Evolutionary conservation across 73 alveolate genomes (phyloP).

Genomic region (Blepharisma stoltei): DNA sequence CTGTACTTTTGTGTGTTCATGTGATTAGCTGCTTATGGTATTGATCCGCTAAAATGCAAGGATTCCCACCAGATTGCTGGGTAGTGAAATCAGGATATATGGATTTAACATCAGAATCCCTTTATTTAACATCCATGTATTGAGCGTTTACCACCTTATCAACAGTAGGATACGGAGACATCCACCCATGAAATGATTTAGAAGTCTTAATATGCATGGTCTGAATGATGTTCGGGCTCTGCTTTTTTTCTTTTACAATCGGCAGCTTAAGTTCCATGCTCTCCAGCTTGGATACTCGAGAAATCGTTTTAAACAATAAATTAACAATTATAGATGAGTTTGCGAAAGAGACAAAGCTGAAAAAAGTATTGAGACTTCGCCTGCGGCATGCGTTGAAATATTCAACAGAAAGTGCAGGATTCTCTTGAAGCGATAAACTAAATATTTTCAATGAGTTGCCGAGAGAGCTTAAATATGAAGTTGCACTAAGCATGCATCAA

Average conservation of each 20-base stretch:
- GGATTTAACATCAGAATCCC: slow-evolving; percentile 40
- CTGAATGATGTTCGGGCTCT: slow-evolving; percentile 70
- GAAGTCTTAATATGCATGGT: slow-evolving; percentile 49
- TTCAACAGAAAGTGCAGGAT: slow-evolving; percentile 46
- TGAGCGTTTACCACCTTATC: slow-evolving; percentile 67
- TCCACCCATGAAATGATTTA: slow-evolving; percentile 39
- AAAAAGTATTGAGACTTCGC: slow-evolving; percentile 40
- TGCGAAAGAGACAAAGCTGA: slow-evolving; percentile 64
- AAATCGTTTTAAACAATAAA: slow-evolving; percentile 46
- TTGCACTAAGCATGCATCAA: slow-evolving; percentile 67
- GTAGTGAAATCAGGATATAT: slow-evolving; percentile 53
- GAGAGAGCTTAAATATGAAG: slow-evolving; percentile 63
- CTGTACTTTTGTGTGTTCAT: slow-evolving; percentile 64
- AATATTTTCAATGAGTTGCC: slow-evolving; percentile 66
- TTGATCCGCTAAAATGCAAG: slow-evolving; percentile 66
- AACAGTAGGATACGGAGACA: slow-evolving; percentile 80
- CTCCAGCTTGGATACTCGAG: slow-evolving; percentile 69
- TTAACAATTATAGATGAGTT: slow-evolving; percentile 64
- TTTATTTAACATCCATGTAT: slow-evolving; percentile 57
- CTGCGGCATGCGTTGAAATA: slow-evolving; percentile 53
- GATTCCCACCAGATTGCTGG: slow-evolving; percentile 76
- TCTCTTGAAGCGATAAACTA: slow-evolving; percentile 50
- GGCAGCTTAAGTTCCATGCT: slow-evolving; percentile 70
- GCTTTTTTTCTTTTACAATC: slow-evolving; percentile 68
- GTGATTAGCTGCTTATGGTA: slow-evolving; percentile 81